phyloP scores from a whole-genome alignment of 2,329 filamentous ascomycete species.

The Aureobasidium sp. region DNA sequence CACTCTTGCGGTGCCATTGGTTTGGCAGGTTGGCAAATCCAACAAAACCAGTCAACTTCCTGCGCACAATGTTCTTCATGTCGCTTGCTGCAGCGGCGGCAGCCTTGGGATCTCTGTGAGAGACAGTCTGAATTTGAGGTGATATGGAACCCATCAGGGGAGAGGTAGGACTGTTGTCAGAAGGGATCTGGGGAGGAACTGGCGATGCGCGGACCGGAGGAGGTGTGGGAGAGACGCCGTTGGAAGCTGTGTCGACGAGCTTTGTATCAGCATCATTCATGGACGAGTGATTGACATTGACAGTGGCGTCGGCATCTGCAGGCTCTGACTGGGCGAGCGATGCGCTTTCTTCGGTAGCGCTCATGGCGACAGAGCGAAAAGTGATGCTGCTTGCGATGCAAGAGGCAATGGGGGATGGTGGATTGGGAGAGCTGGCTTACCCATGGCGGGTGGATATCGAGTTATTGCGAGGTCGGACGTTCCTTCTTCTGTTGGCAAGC shows the following conservation, averaged over 20 bases:
- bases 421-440: slow-evolving; percentile 15
- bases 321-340: not conserved
- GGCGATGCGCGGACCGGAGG: slow-evolving; percentile 43
- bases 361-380: slow-evolving; percentile 4
- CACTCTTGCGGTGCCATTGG: slow-evolving; percentile 99
- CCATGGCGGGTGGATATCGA: slow-evolving; percentile 10
- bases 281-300: not conserved
- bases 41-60: slow-evolving; percentile 97
- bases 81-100: slow-evolving; percentile 43
- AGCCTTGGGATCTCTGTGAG: slow-evolving; percentile 57
- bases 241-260: slow-evolving; percentile 33
- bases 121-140: slow-evolving; percentile 49
- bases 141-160: slow-evolving; percentile 47
- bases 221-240: slow-evolving; percentile 36
- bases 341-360: slow-evolving; percentile 10
- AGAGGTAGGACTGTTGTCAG: slow-evolving; percentile 48
- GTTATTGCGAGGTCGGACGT: not conserved
- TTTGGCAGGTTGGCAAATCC: slow-evolving; percentile 98
- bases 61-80: slow-evolving; percentile 91
- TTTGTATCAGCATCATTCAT: slow-evolving; percentile 19
- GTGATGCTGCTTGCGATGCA: slow-evolving; percentile 1
- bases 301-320: not conserved
- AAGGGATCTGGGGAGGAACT: slow-evolving; percentile 33
- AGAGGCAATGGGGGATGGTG: slow-evolving; percentile 9
- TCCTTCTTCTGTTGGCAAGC: slow-evolving; percentile 11